Conservation (phyloP, 495 filamentous ascomycete genomes). For the Penicillium macrosclerotiorum region DNA sequence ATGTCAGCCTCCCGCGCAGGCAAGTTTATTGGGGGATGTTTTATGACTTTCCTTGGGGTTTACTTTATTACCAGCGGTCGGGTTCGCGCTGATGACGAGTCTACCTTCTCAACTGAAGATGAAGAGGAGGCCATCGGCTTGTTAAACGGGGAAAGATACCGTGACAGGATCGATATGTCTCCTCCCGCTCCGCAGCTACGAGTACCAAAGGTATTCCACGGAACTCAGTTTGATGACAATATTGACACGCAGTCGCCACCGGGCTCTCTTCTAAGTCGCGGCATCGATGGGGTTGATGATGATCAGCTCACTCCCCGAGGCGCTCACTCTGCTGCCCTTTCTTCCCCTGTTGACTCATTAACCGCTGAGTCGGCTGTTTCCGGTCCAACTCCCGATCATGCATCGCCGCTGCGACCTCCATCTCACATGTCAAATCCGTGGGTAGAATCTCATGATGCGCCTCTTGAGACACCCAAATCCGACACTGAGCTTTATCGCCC, state of each 20-base stretch:
- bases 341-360: conserved; percentile 36
- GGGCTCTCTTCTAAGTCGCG: conserved; percentile 34
- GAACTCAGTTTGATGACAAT: conserved; percentile 16
- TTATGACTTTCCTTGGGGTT: conserved; percentile 88
- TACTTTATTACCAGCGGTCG: conserved; percentile 81
- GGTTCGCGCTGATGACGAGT: conserved; percentile 42
- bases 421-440: conserved; percentile 45
- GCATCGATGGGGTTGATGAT: conserved; percentile 36
- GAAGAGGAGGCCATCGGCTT: conserved; percentile 51
- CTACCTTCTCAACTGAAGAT: conserved; percentile 44
- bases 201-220: conserved; percentile 16
- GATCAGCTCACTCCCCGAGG: conserved; percentile 33
- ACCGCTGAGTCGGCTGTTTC: conserved; percentile 29
- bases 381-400: conserved; percentile 26
- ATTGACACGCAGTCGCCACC: conserved; percentile 26
- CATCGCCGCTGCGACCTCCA: conserved; percentile 32
- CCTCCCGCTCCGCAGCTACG: conserved; percentile 23
- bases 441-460: conserved; percentile 27
- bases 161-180: conserved; percentile 37
- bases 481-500: conserved; percentile 31
- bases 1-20: conserved; percentile 63
- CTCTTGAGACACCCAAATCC: conserved; percentile 13
- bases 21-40: conserved; percentile 88
- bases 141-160: conserved; percentile 41
- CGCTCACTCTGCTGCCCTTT: conserved; percentile 32